Evolutionary conservation across 352 stramenopile genomes (phyloP), one percentile per base, ranked within the genome.

Genomic region (Phytopythium vexans): DNA sequence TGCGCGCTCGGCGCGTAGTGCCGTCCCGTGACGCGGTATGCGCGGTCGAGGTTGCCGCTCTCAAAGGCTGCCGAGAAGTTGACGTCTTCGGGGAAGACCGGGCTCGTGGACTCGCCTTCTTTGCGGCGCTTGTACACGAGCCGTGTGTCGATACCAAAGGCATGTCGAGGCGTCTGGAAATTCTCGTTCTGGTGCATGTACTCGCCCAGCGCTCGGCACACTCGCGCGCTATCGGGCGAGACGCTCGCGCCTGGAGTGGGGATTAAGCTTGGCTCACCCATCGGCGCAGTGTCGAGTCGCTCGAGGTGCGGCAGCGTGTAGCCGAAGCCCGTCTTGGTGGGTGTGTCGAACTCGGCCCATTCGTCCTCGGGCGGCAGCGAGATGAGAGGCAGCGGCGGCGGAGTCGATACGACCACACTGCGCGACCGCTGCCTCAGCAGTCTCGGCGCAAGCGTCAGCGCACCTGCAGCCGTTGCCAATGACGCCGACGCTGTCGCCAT

Each of bases 141-240:
- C 12, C 66, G 66, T 7, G 64, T 72, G 52, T 88, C 72, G 43
- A 81, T 68, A 36, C 78, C 75, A 44, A 89, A 87, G 8, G 69
- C 62, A 43, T 85, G 73, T n/a, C 74, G 78, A 11, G 62, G 64
- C 8, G 72, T 72, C 46, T 89, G 78, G 54, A 80, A 81, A 9
- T 52, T 60, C 45, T 89, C 79, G 45, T 89, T 89, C 38, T 85
- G 78, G 4, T 59, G 64, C 79, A 88, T 89, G 66, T 88, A 89
- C 51, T 85, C 76, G 54, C 74, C 75, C 8, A 89, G 54, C 33
- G 78, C 40, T 12, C 64, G 70, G 38, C 76, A 77, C 8, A 71
- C 58, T 10, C 51, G 54, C 14, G 54, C 56, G 37, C 16, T 57
- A 15, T 63, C 52, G 4, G 51, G 43, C 3, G 50, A 6, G 5